A percentile compares a stretch with the other conserved stretches of the same genome.
phyloP scores from a whole-genome alignment of 768 basidiomycete genomes.

The Leccinum subgranulosum region DNA sequence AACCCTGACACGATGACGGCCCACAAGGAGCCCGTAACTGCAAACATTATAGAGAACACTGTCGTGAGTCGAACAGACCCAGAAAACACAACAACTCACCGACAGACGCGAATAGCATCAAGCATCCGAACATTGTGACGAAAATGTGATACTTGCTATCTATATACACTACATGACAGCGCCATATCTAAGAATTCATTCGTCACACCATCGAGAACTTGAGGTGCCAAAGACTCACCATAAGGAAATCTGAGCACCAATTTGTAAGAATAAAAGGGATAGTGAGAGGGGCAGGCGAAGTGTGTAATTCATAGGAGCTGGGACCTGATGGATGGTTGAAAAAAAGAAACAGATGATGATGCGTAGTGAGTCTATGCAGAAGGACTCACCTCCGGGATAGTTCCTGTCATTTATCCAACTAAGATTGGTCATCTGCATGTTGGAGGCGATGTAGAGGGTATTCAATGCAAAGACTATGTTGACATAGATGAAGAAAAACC shows the following conservation, averaged over 20 bases:
- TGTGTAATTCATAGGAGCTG: conserved; percentile 21
- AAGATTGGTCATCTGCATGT: conserved; percentile 23
- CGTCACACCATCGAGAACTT: neutral
- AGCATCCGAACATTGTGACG: conserved; percentile 13
- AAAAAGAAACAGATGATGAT: too few species aligned
- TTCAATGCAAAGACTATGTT: conserved; percentile 27
- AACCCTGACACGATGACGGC: conserved; percentile 26
- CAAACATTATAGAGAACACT: neutral
- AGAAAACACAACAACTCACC: conserved; percentile 10
- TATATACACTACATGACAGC: conserved; percentile 31
- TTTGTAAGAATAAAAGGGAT: conserved; percentile 28
- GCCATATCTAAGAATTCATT: conserved; percentile 27
- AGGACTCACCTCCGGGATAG: conserved; percentile 28
- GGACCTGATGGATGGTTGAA: conserved; percentile 17
- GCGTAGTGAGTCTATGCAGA: neutral
- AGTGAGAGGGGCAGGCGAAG: conserved; percentile 23
- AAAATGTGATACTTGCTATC: conserved; percentile 19
- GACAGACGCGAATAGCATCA: conserved; percentile 25
- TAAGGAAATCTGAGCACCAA: conserved; percentile 29
- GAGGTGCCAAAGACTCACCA: conserved; percentile 18
- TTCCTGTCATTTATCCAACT: conserved; percentile 30
- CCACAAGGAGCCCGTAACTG: conserved; percentile 31
- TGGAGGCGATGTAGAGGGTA: conserved; percentile 25
- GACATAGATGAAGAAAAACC: conserved; percentile 30
- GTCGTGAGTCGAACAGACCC: neutral